These are phyloP conservation scores for Gossypium schwendimanii DNA, from an alignment of 441 rosid genomes.

Conservation along the genomic window DNA sequence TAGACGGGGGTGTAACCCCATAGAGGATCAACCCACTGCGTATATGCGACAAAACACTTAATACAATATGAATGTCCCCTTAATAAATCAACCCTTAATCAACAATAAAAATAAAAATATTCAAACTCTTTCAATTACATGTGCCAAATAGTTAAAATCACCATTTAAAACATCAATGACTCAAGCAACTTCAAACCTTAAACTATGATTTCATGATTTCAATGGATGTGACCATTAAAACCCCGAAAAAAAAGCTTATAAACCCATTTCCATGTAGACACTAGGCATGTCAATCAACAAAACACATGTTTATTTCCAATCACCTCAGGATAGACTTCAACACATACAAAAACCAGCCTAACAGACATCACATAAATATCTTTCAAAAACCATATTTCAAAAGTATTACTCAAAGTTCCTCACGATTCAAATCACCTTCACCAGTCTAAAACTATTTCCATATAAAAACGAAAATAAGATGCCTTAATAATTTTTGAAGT, in stretches of 20 bases:
- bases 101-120: background rate
- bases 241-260: background rate
- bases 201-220: background rate
- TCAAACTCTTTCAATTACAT: background rate
- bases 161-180: slow-evolving; percentile 1
- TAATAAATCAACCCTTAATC: background rate
- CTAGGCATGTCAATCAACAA: background rate
- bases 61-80: background rate
- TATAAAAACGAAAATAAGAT: background rate
- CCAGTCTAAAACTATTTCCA: background rate
- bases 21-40: too few species aligned
- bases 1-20: too few species aligned
- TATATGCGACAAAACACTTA: too few species aligned
- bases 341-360: background rate
- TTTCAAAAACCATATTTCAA: background rate
- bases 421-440: background rate
- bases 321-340: background rate
- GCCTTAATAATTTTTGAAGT: background rate
- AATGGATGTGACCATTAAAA: background rate
- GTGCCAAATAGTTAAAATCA: background rate
- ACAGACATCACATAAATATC: background rate
- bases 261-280: background rate
- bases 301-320: background rate
- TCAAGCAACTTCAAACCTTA: background rate
- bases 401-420: background rate